phyloP scores from a whole-genome alignment of 257 asterid genomes.

The Fraxinus cuspidata region DNA sequence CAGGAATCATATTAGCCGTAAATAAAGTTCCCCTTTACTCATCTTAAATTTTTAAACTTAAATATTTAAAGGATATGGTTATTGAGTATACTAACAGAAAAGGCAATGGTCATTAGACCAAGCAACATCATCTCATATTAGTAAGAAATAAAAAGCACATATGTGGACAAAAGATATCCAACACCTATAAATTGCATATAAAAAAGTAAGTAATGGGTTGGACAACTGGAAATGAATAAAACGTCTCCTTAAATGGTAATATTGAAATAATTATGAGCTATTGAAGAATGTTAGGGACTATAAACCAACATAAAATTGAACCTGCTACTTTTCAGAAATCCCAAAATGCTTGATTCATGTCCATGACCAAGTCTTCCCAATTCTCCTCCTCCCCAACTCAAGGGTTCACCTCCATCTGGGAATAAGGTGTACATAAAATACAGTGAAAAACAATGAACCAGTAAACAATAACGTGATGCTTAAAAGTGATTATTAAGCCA shows the following conservation, averaged over 20 bases:
- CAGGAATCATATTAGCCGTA: neutral
- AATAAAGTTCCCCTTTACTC: neutral
- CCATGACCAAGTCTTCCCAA: conserved; percentile 99
- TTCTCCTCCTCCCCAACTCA: conserved; percentile 98
- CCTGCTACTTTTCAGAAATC: conserved; percentile 80
- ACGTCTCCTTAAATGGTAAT: neutral
- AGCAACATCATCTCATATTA: neutral
- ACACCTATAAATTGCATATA: neutral
- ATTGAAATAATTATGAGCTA: neutral
- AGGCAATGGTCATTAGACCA: neutral
- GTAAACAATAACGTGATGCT: neutral
- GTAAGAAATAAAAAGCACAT: neutral
- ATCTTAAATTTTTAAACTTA: neutral
- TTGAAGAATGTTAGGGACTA: neutral
- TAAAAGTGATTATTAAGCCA: conserved; percentile 4
- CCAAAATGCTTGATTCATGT: conserved; percentile 68
- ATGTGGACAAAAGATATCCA: neutral
- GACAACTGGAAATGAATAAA: neutral
- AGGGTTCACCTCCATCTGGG: conserved; percentile 82
- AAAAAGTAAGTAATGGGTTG: neutral
- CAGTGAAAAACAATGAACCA: conserved; percentile 19
- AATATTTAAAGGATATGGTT: neutral
- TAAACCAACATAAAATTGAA: conserved; percentile 25
- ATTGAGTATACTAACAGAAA: neutral
- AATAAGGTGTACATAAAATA: conserved; percentile 17